phyloP scores from a whole-genome alignment of 2,329 filamentous ascomycete species.

The Fusarium pseudoanthophilum region DNA sequence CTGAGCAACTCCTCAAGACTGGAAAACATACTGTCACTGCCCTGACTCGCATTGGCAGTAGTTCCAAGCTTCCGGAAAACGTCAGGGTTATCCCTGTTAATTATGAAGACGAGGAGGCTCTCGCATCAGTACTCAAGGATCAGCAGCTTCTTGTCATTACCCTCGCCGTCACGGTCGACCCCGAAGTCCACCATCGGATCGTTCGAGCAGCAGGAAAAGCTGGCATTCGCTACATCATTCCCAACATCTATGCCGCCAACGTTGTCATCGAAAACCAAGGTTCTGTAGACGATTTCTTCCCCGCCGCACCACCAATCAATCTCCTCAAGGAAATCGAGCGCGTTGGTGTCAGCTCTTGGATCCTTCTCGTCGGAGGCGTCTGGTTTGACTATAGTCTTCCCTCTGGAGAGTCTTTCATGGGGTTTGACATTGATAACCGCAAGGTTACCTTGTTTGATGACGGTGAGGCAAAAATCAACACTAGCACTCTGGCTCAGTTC shows the following conservation, averaged over 20 bases:
- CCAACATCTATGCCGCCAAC: slow-evolving; percentile 54
- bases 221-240: slow-evolving; percentile 58
- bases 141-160: slow-evolving; percentile 64
- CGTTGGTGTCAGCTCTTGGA: slow-evolving; percentile 15
- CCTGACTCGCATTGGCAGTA: slow-evolving; percentile 56
- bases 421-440: slow-evolving; percentile 60
- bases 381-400: slow-evolving; percentile 25
- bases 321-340: background rate
- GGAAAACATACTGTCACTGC: slow-evolving; percentile 63
- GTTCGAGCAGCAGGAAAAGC: slow-evolving; percentile 59
- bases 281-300: background rate
- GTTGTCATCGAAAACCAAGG: slow-evolving; percentile 29
- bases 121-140: slow-evolving; percentile 59
- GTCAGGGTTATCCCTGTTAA: slow-evolving; percentile 53
- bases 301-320: background rate
- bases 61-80: slow-evolving; percentile 52
- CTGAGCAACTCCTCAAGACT: slow-evolving; percentile 54
- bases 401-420: slow-evolving; percentile 34
- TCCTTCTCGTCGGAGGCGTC: slow-evolving; percentile 6
- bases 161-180: slow-evolving; percentile 50
- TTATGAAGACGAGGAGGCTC: slow-evolving; percentile 52
- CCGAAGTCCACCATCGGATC: slow-evolving; percentile 54
- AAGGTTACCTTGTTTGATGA: slow-evolving; percentile 38
- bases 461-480: slow-evolving; percentile 1
- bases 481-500: slow-evolving; percentile 3